Evolutionary conservation across 2,329 filamentous ascomycete genomes (phyloP), one percentile per base, ranked within the genome.

Genomic region (Myriosclerotinia curreyana): DNA sequence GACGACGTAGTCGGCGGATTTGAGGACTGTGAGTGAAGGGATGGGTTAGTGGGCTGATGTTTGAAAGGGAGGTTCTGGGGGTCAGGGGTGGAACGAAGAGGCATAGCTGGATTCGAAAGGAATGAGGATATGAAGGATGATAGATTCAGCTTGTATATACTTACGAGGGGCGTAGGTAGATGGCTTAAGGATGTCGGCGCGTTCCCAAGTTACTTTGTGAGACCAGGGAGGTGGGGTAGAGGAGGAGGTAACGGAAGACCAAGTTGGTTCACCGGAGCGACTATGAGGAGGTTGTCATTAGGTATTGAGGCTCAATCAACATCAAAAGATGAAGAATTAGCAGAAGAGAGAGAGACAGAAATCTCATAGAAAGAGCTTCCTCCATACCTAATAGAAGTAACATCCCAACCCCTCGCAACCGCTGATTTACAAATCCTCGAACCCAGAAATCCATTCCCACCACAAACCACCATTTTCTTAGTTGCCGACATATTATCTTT

Each of bases 401-500:
- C 94, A 64, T 92, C 85, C 94, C 94, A 98, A 63, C 92, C 92
- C 74, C 92, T 83, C 53, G 87, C 84, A 59, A 92, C 87, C 52
- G 92, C 95, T 62, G 90, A 88, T 80, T 92, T 95, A 81, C 95
- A 98, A 79, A 99, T 96, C 64, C 94, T 85, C 31, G 82, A 83
- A 77, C 92, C 92, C 34, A 99, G 79, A 75, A 98, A 99, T 42
- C 95, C 94, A 77, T 91, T 97, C 66, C 94, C 94, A 70, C 95
- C 95, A 70, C 91, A 96, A 62, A 99, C 92, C 50, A 98, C 87
- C 51, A 99, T 81, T 77, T 86, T 89, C 79, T 92, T 96, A 64
- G 86, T 64, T 2, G 58, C 64, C 44, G 73, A 67, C 69, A 70
- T 58, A 12, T 1, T 28, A 6, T 28, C 9, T 49, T 28, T 7